These are phyloP conservation scores for Pulveroboletus frians DNA, from an alignment of 768 basidiomycete genomes.

Conservation along the genomic window DNA sequence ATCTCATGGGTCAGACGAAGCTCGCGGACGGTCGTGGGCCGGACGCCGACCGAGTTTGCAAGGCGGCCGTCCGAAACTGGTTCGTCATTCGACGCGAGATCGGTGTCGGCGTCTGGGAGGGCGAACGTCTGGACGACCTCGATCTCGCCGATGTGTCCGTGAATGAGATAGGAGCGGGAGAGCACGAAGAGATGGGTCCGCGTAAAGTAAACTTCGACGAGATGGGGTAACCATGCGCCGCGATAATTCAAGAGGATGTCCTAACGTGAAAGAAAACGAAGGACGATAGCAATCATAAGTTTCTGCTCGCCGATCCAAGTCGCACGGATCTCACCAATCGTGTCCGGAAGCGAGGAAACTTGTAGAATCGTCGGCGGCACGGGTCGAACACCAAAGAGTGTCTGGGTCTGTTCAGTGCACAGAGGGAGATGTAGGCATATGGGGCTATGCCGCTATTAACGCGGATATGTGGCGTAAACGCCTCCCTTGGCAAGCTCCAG, in stretches of 20 bases:
- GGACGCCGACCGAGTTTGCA: neutral
- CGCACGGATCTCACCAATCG: conserved; percentile 5
- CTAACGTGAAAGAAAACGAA: neutral
- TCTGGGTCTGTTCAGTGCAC: neutral
- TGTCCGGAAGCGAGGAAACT: conserved; percentile 18
- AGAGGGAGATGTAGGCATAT: conserved; percentile 15
- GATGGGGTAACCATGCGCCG: conserved; percentile 18
- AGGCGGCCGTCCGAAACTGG: neutral
- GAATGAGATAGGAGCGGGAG: conserved; percentile 12
- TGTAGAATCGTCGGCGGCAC: conserved; percentile 14
- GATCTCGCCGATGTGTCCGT: neutral
- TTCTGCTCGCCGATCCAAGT: neutral
- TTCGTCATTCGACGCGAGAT: neutral
- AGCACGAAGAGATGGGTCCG: conserved; percentile 15
- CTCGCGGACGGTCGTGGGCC: neutral
- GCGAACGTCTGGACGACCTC: conserved; percentile 21
- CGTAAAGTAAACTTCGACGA: conserved; percentile 14
- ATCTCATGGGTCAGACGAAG: conserved; percentile 22
- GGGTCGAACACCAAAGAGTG: conserved; percentile 13
- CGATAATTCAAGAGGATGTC: conserved; percentile 14
- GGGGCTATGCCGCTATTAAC: conserved; percentile 8
- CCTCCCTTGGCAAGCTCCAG: conserved; percentile 7
- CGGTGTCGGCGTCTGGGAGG: conserved; percentile 10
- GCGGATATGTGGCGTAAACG: conserved; percentile 10
- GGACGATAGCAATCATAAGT: neutral